Base-by-base conservation (phyloP, 306 rosid species). In the Betula pendula region DNA sequence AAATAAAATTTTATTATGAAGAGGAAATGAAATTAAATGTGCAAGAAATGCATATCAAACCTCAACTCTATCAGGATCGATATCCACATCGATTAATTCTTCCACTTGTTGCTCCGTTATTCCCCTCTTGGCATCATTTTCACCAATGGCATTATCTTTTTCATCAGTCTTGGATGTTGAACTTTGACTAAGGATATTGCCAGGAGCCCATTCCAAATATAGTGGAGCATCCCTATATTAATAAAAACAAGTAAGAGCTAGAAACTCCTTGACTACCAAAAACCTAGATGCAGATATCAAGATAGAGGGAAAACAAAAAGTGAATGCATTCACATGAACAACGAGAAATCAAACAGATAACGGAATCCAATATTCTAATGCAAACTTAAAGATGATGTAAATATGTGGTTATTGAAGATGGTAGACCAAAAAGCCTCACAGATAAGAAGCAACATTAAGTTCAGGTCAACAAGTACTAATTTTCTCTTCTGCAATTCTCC, bases 191-290 rank as follows among this genome's bases (percentile, higher is more conserved):
- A 95, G 97, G 83, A 95, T 50, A 85, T 88, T 76, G 52, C 81
- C 85, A 70, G 99, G 99, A 74, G 97, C 97, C 97, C 97, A 90
- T 79, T 95, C 97, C 90, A 95, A 84, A 85, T 92, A 95, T 67
- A 92, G 80, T 6, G 99, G 99, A 58, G 87, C 90, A 88, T 89
- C 97, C 88, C 99, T 95, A 70, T 72, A 60, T 75, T 77, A 73
- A 82, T 50, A 60, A 66, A 79, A 22, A 52, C 68, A 70, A 47
- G 29, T 56, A 51, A 71, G 40, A 17, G 38, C 78, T 78, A 83
- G 70, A 55, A 76, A 70, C 51, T 48, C 75, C 80, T 65, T 27
- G 16, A 66, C 70, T n/a, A 33, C 15, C 70, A 38, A 38, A 66
- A 19, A 66, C 2, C 42, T 33, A 38, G 38, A 55, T 43, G 50